Evolutionary conservation across 306 rosid species (phyloP).

Genomic region (Rosa rugosa): DNA sequence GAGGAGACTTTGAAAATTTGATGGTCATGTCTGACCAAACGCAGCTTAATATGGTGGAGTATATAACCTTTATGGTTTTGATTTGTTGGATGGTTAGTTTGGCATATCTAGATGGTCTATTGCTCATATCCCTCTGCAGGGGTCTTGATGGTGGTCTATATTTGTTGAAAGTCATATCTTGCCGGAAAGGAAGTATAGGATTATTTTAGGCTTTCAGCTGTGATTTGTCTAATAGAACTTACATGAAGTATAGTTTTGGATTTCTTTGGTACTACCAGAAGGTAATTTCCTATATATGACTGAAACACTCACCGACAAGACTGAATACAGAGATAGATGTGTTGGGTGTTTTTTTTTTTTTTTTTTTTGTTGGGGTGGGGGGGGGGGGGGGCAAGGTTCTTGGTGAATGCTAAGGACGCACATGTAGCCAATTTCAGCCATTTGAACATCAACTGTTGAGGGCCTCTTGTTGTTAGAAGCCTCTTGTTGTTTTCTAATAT

Average conservation of each 20-base stretch:
- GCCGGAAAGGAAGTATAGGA: background rate
- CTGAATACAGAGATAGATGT: background rate
- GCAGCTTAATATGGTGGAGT: background rate
- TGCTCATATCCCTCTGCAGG: background rate
- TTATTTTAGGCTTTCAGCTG: background rate
- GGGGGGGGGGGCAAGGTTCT: background rate
- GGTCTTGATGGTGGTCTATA: background rate
- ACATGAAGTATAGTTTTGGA: background rate
- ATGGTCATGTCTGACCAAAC: background rate
- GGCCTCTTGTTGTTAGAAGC: background rate
- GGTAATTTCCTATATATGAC: background rate
- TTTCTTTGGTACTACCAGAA: background rate
- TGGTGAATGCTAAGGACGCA: background rate
- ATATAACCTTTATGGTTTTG: background rate
- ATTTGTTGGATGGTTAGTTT: background rate
- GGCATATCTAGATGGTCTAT: background rate
- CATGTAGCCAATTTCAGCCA: background rate
- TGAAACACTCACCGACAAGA: background rate
- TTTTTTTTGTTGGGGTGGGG: no score
- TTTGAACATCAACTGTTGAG: background rate
- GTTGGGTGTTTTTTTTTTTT: background rate
- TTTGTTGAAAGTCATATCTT: background rate
- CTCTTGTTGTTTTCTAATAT: conserved; percentile 24
- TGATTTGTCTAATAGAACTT: background rate
- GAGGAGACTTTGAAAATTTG: background rate